A percentile compares a stretch with the other conserved stretches of the same genome.
Evolutionary conservation across 768 basidiomycete species (phyloP).

Genomic region (Termitomyces sp.): DNA sequence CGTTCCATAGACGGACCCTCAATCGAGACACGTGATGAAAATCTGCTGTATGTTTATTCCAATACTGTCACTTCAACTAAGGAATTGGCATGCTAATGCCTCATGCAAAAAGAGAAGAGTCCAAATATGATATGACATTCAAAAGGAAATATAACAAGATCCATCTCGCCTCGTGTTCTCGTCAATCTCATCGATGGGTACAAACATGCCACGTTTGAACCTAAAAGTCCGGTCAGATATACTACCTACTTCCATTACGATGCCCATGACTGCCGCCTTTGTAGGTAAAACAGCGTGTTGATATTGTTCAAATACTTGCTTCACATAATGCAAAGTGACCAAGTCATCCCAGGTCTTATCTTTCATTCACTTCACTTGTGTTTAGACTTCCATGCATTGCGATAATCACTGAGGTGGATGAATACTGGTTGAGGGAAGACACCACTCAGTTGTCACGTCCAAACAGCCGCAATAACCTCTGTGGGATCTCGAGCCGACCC

Average conservation of each 20-base stretch:
- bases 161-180: not conserved
- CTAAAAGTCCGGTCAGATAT: not conserved
- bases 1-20: not conserved
- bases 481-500: conserved; percentile 4
- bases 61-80: not conserved
- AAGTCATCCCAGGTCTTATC: not conserved
- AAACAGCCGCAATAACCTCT: conserved; percentile 2
- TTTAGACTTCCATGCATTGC: not conserved
- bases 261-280: not conserved
- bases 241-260: not conserved
- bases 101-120: not conserved
- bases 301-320: not conserved
- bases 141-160: not conserved
- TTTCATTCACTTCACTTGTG: not conserved
- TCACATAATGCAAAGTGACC: not conserved
- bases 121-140: not conserved
- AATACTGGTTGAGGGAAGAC: not conserved
- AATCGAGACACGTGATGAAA: not conserved
- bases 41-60: no score
- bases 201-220: not conserved
- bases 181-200: not conserved
- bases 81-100: not conserved
- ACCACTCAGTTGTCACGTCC: not conserved
- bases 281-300: not conserved
- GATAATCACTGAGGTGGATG: not conserved